Percentiles rank a stretch among this genome's conserved stretches.
Evolutionary conservation across 495 filamentous ascomycete species (phyloP).

Genomic region (Aspergillus cavernicola): DNA sequence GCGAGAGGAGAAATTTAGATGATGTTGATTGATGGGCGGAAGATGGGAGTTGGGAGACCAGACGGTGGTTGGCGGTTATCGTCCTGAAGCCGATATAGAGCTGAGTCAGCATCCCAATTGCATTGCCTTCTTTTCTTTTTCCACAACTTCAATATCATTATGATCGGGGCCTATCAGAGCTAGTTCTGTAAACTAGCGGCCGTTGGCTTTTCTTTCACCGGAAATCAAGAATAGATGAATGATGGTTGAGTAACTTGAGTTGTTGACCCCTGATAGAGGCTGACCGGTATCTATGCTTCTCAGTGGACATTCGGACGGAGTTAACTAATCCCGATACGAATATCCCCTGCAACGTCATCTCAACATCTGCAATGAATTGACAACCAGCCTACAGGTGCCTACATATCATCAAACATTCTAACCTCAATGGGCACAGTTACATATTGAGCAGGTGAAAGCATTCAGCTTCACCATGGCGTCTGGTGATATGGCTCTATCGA

Average conservation of each 20-base stretch:
- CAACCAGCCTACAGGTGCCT: background rate
- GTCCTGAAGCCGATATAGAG: background rate
- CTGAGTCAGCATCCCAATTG: constrained; percentile 2
- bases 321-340: background rate
- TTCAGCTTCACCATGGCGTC: constrained; percentile 19
- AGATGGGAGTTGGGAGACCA: background rate
- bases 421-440: background rate
- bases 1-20: constrained; percentile 9
- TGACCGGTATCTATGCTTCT: too few relatives aligned
- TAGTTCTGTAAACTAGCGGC: too few relatives aligned
- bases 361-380: background rate
- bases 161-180: too few relatives aligned
- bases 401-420: background rate
- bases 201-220: too few relatives aligned
- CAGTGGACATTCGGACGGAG: too few relatives aligned
- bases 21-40: constrained; percentile 9
- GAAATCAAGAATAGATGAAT: too few relatives aligned
- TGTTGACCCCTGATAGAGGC: too few relatives aligned
- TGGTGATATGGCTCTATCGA: constrained; percentile 17
- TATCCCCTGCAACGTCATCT: background rate
- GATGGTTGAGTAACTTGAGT: too few relatives aligned
- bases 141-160: too few relatives aligned
- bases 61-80: constrained; percentile 5
- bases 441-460: background rate
- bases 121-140: background rate